Percentiles rank a stretch among this genome's conserved stretches.
Evolutionary conservation across 495 filamentous ascomycete genomes (phyloP).

Genomic region (Penicillium roqueforti): DNA sequence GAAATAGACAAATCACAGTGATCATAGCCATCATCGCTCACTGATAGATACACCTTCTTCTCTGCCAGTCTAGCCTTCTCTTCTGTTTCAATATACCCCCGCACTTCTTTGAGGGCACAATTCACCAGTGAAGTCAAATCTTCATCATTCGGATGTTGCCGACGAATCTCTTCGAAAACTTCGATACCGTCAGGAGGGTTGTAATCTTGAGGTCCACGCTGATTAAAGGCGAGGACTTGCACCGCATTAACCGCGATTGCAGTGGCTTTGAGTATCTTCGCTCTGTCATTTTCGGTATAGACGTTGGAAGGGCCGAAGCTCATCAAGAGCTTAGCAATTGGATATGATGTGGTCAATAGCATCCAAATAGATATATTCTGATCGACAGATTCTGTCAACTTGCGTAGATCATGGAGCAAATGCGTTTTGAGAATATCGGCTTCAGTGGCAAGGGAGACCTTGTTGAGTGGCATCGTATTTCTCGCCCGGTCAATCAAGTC

Average conservation of each 20-base stretch:
- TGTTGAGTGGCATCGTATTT: background rate
- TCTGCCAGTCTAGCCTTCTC: background rate
- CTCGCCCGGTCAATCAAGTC: too few species aligned
- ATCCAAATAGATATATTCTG: background rate
- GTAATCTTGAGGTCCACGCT: too few species aligned
- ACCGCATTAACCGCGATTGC: too few species aligned
- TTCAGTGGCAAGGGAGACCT: too few species aligned
- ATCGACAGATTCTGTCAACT: background rate
- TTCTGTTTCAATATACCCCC: background rate
- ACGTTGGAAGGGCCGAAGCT: background rate
- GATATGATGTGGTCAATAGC: background rate
- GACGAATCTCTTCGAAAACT: background rate
- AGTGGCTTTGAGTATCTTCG: too few species aligned
- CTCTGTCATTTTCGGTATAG: background rate
- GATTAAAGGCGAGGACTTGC: too few species aligned
- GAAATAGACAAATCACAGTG: background rate
- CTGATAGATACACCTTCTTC: background rate
- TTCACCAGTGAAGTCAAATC: background rate
- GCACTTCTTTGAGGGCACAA: background rate
- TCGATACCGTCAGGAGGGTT: background rate
- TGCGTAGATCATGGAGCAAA: background rate
- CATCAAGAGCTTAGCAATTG: background rate
- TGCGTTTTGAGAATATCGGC: background rate
- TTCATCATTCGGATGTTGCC: background rate
- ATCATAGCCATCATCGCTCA: background rate